Base-by-base conservation (phyloP, 805 yeast genomes). In the Candida anglica region DNA sequence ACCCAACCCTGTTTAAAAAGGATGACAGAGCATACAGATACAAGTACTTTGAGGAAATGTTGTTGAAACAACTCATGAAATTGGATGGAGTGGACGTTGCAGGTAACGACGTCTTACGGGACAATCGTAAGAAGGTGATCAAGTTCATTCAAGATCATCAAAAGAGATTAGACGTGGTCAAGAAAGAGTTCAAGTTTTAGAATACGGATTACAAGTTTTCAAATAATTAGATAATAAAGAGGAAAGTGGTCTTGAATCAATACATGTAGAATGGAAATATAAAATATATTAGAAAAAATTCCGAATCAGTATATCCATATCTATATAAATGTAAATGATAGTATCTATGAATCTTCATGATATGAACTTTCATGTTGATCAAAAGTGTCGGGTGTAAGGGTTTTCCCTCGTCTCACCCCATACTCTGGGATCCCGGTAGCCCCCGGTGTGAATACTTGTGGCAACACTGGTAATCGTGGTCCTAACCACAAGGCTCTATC, bases 71-170 rank as follows among this genome's bases (percentile, higher is more conserved):
- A 41, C 56, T 83, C 43, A 69, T 84, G 68, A 75, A 70, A 40
- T 61, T 85, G 35, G 94, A 85, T 47, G 79, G 74, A 3, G 65
- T 85, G 22, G 83, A 80, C 40, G 67, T 66, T 19, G 66, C 60
- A 7, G 73, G 73, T 30, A 72, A 69, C 47, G 72, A 60, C 1
- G 59, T 63, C 1, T 60, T 84, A 43, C 74, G 85, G 42, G 63
- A 63, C 16, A 67, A 68, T 49, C 69, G 94, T 43, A 82, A 77
- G 50, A 68, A 64, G 33, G 70, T 73, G 7, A 78, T 85, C 44
- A 77, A 71, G 44, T 58, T 65, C 30, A 72, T 84, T 33, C 93
- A 84, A 56, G 62, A 57, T 25, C 74, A 71, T 44, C 75, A 78
- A 50, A 73, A 69, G 44, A 60, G 72, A 41, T 62, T 81, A 35